These are phyloP conservation scores for Ustilago tritici DNA, from an alignment of 1,284 basidiomycete species.

Conservation along the genomic window DNA sequence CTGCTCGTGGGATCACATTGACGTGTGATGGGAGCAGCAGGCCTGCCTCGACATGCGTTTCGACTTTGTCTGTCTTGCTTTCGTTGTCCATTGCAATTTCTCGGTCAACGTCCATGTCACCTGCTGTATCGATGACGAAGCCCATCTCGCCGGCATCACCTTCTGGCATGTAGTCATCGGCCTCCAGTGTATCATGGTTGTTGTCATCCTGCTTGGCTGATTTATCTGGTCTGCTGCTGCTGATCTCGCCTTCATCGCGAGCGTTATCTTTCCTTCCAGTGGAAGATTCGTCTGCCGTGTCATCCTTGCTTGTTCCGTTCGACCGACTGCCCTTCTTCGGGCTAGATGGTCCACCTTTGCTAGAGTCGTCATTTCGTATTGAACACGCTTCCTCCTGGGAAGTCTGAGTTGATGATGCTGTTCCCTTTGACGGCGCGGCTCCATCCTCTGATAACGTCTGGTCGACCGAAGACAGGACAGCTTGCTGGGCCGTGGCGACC, in stretches of 20 bases:
- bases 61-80: constrained; percentile 18
- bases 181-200: constrained; percentile 13
- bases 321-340: background rate
- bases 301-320: background rate
- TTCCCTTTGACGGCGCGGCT: background rate
- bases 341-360: background rate
- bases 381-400: background rate
- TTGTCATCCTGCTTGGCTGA: constrained; percentile 4
- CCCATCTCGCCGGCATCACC: constrained; percentile 36
- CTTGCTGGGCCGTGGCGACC: constrained; percentile 20
- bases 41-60: constrained; percentile 36
- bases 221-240: background rate
- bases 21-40: constrained; percentile 41
- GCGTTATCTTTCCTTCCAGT: background rate
- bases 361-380: background rate
- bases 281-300: background rate
- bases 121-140: constrained; percentile 45
- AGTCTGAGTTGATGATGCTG: background rate
- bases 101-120: constrained; percentile 47
- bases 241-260: background rate
- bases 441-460: background rate
- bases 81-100: constrained; percentile 32
- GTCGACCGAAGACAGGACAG: constrained; percentile 14
- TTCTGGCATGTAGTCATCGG: constrained; percentile 7
- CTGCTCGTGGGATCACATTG: constrained; percentile 22